Base-by-base conservation (phyloP, 2,329 filamentous ascomycete species). In the Dothidotthia symphoricarpi region DNA sequence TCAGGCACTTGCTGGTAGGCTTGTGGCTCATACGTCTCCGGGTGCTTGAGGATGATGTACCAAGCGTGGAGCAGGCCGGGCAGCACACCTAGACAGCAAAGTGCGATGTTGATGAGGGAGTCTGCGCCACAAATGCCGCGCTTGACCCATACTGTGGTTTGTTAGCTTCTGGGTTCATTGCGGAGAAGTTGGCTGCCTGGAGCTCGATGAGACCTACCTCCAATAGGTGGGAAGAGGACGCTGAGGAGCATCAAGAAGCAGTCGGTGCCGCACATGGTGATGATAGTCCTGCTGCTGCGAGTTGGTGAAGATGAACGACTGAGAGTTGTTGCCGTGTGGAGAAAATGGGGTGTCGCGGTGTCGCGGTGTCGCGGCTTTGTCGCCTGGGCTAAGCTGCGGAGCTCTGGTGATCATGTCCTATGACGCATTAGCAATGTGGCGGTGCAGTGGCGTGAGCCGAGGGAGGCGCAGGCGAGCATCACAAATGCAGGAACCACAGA, bases 31-130 rank as follows among this genome's bases (percentile, higher is more conserved):
- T 78, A 70, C 53, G 72, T 69, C 45, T 96, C 91, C 41, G 93
- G 93, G 67, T 85, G 87, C 63, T 87, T 85, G 59, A 87, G 80
- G 69, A 98, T 96, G 69, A 97, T 95, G 77, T 97, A 98, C 91
- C 93, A 97, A 47, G 90, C 81, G 73, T 98, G 93, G 2, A 98
- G 73, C 33, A 97, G 84, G 45, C 91, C 91, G 14, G 91, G 91
- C 43, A 97, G 69, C 57, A 69, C 64, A 47, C 63, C 68, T 41
- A 69, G 65, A 45, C 61, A 67, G 64, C 86, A 93, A 58, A 97
- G 88, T 31, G 90, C 84, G 67, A 97, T 83, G 74, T 98, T 98
- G 75, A 98, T 95, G 58, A 97, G 61, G 7, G 86, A 91, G 72
- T 97, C 93, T 40, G 84, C 88, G 47, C 83, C 86, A 76, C 93